Base-by-base conservation (phyloP, 352 stramenopile genomes). In the Elongisporangium prolatum region DNA sequence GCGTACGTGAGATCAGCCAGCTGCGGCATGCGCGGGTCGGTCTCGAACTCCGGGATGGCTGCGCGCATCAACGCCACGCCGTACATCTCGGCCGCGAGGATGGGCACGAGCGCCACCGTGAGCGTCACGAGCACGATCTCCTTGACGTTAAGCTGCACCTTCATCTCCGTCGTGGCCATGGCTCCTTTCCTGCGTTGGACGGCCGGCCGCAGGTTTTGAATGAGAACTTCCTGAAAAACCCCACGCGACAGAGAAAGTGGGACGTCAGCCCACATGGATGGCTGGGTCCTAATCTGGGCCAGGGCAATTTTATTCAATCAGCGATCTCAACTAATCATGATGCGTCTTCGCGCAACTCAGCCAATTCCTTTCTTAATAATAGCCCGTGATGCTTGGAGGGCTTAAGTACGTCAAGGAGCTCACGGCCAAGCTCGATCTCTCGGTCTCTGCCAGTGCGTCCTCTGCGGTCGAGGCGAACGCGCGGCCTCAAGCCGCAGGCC, bases 41-140 rank as follows among this genome's bases (percentile, higher is more conserved):
- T 55, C 24, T 54, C 56, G 56, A 71, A 78, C 50, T 73, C 63
- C 25, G 59, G 57, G 57, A 78, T 68, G 18, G 54, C 54, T 11
- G 59, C 24, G 57, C 80, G 80, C 67, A 69, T 75, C n/a, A 63
- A 47, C n/a, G 63, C 55, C 24, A 89, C 73, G 56, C 73, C 75
- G 59, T 70, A 78, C 50, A 88, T 60, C 65, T 85, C 69, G 44
- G 72, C 34, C 28, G 80, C 24, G 24, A 88, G 67, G 59, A 88
- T 84, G 21, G 80, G 80, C 60, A 71, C 77, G 21, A 89, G 75
- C 60, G 76, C 67, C 54, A 88, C 50, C 60, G 80, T 89, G 57
- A 85, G 60, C 38, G 59, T 66, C 48, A 89, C 56, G 21, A 89
- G 68, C 51, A 84, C 73, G 59, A 71, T 69, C 72, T 89, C 77